Evolutionary conservation across 2,329 filamentous ascomycete genomes (phyloP).

Genomic region (Polychaeton citri): DNA sequence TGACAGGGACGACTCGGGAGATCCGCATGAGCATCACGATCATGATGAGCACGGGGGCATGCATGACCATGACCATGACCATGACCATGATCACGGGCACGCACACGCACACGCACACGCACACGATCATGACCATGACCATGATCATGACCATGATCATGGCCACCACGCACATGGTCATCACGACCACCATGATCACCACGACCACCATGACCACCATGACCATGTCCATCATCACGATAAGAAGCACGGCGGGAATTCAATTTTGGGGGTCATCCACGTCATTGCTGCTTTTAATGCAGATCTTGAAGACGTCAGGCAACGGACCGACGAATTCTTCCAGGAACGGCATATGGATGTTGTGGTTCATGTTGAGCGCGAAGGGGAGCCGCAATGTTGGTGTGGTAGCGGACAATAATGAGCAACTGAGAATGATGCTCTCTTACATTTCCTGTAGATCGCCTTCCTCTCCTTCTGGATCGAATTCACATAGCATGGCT

Average conservation of each 20-base stretch:
- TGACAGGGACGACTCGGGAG: constrained; percentile 39
- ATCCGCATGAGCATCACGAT: constrained; percentile 20
- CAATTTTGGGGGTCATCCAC: constrained; percentile 73
- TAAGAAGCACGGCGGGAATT: constrained; percentile 17
- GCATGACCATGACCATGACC: constrained; percentile 22
- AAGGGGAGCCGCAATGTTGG: constrained; percentile 58
- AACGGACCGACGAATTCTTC: constrained; percentile 62
- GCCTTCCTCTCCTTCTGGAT: no score
- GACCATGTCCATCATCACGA: constrained; percentile 2
- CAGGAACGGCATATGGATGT: constrained; percentile 61
- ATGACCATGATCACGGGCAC: constrained; percentile 12
- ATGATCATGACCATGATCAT: constrained; percentile 4
- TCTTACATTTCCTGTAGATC: no score
- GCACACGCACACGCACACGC: constrained; percentile 18
- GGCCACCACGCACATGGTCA: constrained; percentile 11
- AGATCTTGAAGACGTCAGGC: constrained; percentile 69
- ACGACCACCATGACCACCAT: constrained; percentile 15
- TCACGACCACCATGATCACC: constrained; percentile 17
- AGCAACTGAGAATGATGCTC: no score
- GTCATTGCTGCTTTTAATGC: constrained; percentile 60
- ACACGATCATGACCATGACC: constrained; percentile 18
- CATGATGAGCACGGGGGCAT: constrained; percentile 11
- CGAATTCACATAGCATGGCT: no score
- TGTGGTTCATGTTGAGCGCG: constrained; percentile 75
- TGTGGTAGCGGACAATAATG: constrained; percentile 38